These are phyloP conservation scores for Pythium pectinolyticum DNA, from an alignment of 352 stramenopile genomes.

Conservation along the genomic window DNA sequence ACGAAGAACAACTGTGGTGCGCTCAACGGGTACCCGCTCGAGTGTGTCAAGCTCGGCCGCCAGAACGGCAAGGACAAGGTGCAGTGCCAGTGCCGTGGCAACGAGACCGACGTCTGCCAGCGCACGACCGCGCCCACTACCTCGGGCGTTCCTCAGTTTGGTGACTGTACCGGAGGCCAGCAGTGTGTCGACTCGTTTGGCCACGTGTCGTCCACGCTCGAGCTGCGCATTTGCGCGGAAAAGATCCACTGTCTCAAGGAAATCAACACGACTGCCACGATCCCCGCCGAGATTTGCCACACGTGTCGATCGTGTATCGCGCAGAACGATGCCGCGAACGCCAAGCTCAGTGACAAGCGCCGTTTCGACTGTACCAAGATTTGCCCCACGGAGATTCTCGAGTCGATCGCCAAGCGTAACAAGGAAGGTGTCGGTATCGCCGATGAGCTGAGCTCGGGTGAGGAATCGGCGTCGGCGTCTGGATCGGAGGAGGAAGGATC, in stretches of 20 bases:
- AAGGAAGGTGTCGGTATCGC: constrained; percentile 53
- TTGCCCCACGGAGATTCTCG: constrained; percentile 64
- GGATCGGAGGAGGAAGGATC: constrained; percentile 17
- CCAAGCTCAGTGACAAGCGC: constrained; percentile 49
- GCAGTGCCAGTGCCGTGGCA: constrained; percentile 53
- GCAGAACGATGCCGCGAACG: constrained; percentile 64
- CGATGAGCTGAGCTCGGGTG: constrained; percentile 42
- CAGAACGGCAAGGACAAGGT: constrained; percentile 70
- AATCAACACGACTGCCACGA: constrained; percentile 59
- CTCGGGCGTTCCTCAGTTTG: constrained; percentile 59
- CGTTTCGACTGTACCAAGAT: constrained; percentile 80
- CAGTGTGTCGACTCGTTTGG: constrained; percentile 66
- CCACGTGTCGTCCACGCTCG: constrained; percentile 47
- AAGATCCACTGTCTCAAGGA: constrained; percentile 73
- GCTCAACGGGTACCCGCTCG: constrained; percentile 68
- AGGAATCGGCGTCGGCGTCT: constrained; percentile 25
- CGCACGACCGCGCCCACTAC: constrained; percentile 39
- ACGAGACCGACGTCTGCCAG: constrained; percentile 52
- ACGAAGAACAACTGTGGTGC: constrained; percentile 48
- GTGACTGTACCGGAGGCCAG: constrained; percentile 51
- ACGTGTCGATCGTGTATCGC: constrained; percentile 81
- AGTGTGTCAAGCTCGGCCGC: constrained; percentile 59
- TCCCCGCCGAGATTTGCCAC: constrained; percentile 70
- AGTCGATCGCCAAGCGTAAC: constrained; percentile 62
- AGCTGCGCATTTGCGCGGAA: constrained; percentile 63